Evolutionary conservation across 176 grass and related monocot genomes (phyloP), one percentile per base, ranked within the genome.

Genomic region (Musa troglodytarum): DNA sequence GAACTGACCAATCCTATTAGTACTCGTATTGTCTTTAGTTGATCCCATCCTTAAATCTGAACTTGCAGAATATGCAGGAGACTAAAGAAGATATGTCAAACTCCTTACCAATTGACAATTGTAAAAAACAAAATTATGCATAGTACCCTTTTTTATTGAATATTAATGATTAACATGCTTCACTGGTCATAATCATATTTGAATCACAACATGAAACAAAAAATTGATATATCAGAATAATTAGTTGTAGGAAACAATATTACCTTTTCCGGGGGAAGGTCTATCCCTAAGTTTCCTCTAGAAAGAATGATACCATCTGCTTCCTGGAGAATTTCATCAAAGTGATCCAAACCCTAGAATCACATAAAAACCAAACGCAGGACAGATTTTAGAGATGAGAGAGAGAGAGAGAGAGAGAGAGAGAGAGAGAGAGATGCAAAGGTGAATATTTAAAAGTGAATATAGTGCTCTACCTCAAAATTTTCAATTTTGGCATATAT

Each of bases 401-500:
- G 49, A 62, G 14, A 64, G 19, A 11, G 15, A 51, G 43, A 1
- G 14, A 54, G 23, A 49, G 22, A 22, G 26, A 22, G 11, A 14
- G 54, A 56, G n/a, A 16, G 50, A 62, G 49, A 62, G 14, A 64
- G 19, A 11, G 15, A 51, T 10, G 9, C 25, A 63, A 61, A 23
- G 50, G 17, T 23, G 13, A 21, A 62, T 50, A 63, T 5, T 76
- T 67, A 52, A 51, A 12, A 26, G 52, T n/a, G 15, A 65, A 57
- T 53, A 63, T 11, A 19, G 34, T 51, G 15, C 21, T 73, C 3
- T 81, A 93, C 95, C 95, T 98, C 88, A 67, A 61, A 23, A 83
- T 90, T 90, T 85, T 98, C 95, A 79, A 98, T 77, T 80, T 98
- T 98, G 11, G 90, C 90, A 80, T 91, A 98, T 78, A 98, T 91